These are phyloP conservation scores for Colletotrichum musicola DNA, from an alignment of 2,329 filamentous ascomycete species.

Conservation along the genomic window DNA sequence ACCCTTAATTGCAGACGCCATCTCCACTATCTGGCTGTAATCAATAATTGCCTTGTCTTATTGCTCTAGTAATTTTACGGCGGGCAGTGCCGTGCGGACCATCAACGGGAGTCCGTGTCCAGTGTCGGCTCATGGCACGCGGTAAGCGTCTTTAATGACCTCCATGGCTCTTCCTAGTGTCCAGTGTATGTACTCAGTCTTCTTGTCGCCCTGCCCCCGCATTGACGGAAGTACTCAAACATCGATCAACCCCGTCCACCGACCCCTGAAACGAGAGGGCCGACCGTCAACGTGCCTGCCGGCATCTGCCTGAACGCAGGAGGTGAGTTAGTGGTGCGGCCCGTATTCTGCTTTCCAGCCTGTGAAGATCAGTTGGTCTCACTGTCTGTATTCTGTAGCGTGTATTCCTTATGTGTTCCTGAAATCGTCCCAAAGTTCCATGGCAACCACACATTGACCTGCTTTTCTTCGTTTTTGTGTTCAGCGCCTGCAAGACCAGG, in stretches of 20 bases:
- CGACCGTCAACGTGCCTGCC: background rate
- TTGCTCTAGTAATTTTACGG: background rate
- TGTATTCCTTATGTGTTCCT: background rate
- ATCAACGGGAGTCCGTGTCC: conserved; percentile 16
- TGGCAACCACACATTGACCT: conserved; percentile 15
- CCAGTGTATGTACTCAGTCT: background rate
- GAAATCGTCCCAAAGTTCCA: conserved; percentile 1
- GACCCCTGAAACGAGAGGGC: conserved; percentile 21
- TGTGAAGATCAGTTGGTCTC: conserved; percentile 5
- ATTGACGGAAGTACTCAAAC: conserved; percentile 13
- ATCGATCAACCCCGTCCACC: background rate
- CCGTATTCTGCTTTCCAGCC: background rate
- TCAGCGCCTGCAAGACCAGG: conserved; percentile 1
- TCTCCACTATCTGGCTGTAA: no score
- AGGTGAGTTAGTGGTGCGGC: background rate
- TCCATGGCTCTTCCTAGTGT: conserved; percentile 1
- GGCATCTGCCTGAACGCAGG: conserved; percentile 12
- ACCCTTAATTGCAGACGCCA: background rate
- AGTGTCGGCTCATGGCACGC: conserved; percentile 16
- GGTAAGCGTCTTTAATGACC: conserved; percentile 16
- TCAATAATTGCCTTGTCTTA: conserved; percentile 2
- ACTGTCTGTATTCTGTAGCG: background rate
- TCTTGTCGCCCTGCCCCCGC: conserved; percentile 5
- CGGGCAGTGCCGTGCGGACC: conserved; percentile 11
- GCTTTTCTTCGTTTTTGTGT: background rate